Percentiles rank a stretch among this genome's conserved stretches.
Conservation (phyloP, 352 stramenopile species). For the Halophytophthora batemanensis region DNA sequence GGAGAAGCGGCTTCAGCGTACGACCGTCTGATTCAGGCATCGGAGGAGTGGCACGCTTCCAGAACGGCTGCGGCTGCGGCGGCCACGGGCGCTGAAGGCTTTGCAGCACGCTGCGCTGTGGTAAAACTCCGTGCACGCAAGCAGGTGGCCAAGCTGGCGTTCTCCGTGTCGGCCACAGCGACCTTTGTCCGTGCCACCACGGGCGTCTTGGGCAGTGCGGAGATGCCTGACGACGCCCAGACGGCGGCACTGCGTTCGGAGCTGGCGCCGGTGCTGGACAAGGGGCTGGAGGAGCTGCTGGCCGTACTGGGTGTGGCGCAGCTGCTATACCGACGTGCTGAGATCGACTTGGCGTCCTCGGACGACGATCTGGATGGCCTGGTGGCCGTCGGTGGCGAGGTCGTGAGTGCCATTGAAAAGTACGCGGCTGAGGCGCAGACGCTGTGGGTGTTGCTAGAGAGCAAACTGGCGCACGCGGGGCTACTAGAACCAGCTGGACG, state of each 20-base stretch:
- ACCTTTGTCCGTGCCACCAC: conserved; percentile 37
- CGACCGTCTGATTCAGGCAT: conserved; percentile 47
- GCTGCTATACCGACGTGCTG: conserved; percentile 57
- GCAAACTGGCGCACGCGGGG: conserved; percentile 28
- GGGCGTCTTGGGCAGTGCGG: conserved; percentile 22
- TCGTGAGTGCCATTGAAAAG: conserved; percentile 48
- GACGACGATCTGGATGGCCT: conserved; percentile 69
- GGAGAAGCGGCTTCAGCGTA: conserved; percentile 38
- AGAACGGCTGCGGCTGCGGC: conserved; percentile 20
- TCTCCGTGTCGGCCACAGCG: conserved; percentile 58
- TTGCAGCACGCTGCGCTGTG: conserved; percentile 51
- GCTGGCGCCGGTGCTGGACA: conserved; percentile 36
- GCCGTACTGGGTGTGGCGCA: conserved; percentile 49
- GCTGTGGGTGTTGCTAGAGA: conserved; percentile 38
- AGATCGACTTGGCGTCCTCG: conserved; percentile 64
- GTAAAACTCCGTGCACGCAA: conserved; percentile 61
- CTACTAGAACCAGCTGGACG: conserved; percentile 15
- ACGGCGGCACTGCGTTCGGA: conserved; percentile 26
- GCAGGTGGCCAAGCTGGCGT: conserved; percentile 47
- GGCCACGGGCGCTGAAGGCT: conserved; percentile 34
- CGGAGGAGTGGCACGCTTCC: conserved; percentile 53
- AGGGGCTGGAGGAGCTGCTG: conserved; percentile 40
- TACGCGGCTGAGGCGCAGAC: conserved; percentile 49
- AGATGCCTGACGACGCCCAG: conserved; percentile 26
- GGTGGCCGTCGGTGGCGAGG: conserved; percentile 57